Conservation (phyloP, 352 stramenopile genomes). For the Pythium insidiosum region DNA sequence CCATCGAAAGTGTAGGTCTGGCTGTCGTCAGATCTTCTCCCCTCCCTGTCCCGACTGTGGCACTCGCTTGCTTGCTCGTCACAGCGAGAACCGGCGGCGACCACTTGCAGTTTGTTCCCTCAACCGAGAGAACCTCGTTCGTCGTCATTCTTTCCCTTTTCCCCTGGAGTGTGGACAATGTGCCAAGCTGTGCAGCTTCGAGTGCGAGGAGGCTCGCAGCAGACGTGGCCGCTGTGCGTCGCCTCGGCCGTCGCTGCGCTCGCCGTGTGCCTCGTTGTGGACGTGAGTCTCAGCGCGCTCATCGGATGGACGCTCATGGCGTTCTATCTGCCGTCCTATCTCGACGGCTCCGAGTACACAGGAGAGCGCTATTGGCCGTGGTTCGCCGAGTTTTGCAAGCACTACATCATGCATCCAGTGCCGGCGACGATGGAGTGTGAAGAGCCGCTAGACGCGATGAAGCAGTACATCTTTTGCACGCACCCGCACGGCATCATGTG, state of each 20-base stretch:
- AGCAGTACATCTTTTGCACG: constrained; percentile 74
- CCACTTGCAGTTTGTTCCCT: too few species aligned
- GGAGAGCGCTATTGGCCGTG: constrained; percentile 19
- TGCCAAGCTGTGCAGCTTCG: too few species aligned
- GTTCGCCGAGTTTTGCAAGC: constrained; percentile 3
- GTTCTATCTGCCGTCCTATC: constrained; percentile 20
- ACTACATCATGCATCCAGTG: constrained; percentile 24
- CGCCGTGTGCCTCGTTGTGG: constrained; percentile 7
- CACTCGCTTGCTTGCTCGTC: too few species aligned
- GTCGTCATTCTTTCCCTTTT: too few species aligned
- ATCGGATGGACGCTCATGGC: constrained; percentile 12
- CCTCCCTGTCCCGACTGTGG: too few species aligned
- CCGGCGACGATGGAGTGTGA: constrained; percentile 63
- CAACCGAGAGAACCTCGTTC: too few species aligned
- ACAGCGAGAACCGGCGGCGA: too few species aligned
- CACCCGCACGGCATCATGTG: constrained; percentile 74
- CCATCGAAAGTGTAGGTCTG: too few species aligned
- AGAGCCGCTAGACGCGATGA: constrained; percentile 35
- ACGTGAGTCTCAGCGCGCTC: constrained; percentile 4
- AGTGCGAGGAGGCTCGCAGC: too few species aligned
- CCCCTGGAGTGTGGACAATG: too few species aligned
- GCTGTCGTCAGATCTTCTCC: too few species aligned
- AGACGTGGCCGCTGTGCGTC: constrained; percentile 13
- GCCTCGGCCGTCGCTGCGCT: constrained; percentile 11
- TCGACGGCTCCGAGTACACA: constrained; percentile 18